Evolutionary conservation across 1,139 yeast species (phyloP).

Genomic region (Debaryomyces psychrophilus): DNA sequence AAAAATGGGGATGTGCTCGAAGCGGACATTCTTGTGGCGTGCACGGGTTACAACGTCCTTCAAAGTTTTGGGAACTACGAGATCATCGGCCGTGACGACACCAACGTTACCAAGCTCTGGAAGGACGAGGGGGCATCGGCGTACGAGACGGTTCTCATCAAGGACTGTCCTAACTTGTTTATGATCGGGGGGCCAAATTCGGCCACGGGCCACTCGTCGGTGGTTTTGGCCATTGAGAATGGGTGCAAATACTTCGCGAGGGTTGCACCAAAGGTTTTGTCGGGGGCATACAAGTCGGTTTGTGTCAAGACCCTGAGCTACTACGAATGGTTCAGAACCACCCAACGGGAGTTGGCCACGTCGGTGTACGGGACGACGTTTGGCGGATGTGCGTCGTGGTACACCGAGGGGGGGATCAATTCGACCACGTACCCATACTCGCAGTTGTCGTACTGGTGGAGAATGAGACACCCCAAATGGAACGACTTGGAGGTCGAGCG

Average conservation of each 20-base stretch:
- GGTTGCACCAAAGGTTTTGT: conserved; percentile 31
- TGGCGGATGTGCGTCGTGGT: conserved; percentile 52
- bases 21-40: conserved; percentile 48
- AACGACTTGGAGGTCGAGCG: conserved; percentile 24
- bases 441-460: conserved; percentile 38
- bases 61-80: conserved; percentile 25
- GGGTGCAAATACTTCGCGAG: conserved; percentile 30
- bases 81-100: conserved; percentile 33
- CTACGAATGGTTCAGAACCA: conserved; percentile 37
- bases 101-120: conserved; percentile 31
- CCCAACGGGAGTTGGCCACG: conserved; percentile 31
- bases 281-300: conserved; percentile 34
- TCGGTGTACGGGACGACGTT: conserved; percentile 44
- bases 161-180: conserved; percentile 42
- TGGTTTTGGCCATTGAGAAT: conserved; percentile 46
- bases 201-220: conserved; percentile 50
- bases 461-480: conserved; percentile 32
- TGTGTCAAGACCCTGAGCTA: conserved; percentile 38
- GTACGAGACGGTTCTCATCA: conserved; percentile 38
- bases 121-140: conserved; percentile 36
- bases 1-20: conserved; percentile 32
- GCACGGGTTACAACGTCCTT: conserved; percentile 43
- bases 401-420: conserved; percentile 32
- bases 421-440: conserved; percentile 45
- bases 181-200: conserved; percentile 47